A percentile compares a stretch with the other conserved stretches of the same genome.
phyloP scores from a whole-genome alignment of 1,139 yeast species.

The Scheffersomyces illinoinensis region DNA sequence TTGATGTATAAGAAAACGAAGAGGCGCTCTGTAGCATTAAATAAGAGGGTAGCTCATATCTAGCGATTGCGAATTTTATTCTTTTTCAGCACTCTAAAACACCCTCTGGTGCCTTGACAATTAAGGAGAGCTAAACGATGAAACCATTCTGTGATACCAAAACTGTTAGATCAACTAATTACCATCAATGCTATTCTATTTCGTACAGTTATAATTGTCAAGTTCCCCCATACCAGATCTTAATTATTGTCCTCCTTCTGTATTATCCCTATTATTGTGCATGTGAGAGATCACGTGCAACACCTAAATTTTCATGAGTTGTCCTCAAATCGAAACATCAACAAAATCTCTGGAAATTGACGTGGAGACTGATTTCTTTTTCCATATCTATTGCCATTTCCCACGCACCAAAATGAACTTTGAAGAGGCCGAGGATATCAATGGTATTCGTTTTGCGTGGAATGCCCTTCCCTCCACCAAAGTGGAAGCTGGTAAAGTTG shows the following conservation, averaged over 20 bases:
- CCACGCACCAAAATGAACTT: conserved; percentile 35
- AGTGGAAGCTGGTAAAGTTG: conserved; percentile 87
- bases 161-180: too few relatives aligned
- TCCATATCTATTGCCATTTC: not conserved
- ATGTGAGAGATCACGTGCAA: not conserved
- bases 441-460: conserved; percentile 54
- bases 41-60: too few relatives aligned
- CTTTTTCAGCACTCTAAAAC: too few relatives aligned
- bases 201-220: not conserved
- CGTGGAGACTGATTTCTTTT: not conserved
- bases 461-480: conserved; percentile 76
- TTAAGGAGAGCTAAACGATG: not conserved
- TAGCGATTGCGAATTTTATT: too few relatives aligned
- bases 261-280: not conserved
- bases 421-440: conserved; percentile 52
- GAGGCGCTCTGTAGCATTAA: too few relatives aligned
- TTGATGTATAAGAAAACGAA: too few relatives aligned
- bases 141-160: not conserved
- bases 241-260: not conserved
- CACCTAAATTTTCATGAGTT: not conserved
- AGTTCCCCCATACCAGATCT: not conserved
- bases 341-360: not conserved
- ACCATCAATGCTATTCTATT: not conserved
- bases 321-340: not conserved
- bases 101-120: too few relatives aligned